A percentile compares a stretch with the other conserved stretches of the same genome.
These are phyloP conservation scores for Calonectria henricotiae DNA, from an alignment of 2,329 filamentous ascomycete species.

Conservation along the genomic window DNA sequence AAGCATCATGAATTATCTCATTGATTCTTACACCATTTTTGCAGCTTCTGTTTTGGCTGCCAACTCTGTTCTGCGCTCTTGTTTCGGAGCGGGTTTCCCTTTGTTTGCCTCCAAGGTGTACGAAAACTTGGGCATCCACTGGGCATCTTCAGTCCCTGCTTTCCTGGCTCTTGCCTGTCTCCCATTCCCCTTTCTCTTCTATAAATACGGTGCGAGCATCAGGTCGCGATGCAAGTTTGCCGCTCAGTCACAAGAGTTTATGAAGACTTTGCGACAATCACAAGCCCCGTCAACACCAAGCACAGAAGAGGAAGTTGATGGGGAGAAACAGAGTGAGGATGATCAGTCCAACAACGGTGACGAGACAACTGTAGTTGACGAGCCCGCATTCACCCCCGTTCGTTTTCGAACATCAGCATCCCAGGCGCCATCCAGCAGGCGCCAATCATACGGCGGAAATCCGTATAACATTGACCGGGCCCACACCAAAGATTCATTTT, in stretches of 20 bases:
- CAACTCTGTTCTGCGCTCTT: conserved; percentile 15
- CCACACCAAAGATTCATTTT: conserved; percentile 10
- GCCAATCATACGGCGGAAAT: conserved; percentile 12
- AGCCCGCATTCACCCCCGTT: background rate
- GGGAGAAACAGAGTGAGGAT: background rate
- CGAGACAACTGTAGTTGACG: background rate
- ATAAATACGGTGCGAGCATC: conserved; percentile 7
- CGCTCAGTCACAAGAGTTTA: conserved; percentile 8
- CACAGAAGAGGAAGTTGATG: background rate
- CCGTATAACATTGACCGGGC: conserved; percentile 17
- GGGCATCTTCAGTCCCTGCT: conserved; percentile 15
- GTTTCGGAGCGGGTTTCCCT: conserved; percentile 16
- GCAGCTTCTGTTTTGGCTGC: conserved; percentile 17
- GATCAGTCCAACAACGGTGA: background rate
- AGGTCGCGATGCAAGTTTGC: conserved; percentile 11
- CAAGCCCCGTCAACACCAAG: background rate
- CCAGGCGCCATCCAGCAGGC: background rate
- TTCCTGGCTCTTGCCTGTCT: conserved; percentile 11
- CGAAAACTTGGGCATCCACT: conserved; percentile 9
- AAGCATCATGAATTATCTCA: conserved; percentile 22
- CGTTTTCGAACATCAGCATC: background rate
- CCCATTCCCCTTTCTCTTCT: conserved; percentile 13
- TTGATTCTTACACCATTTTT: conserved; percentile 23
- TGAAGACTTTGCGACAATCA: background rate
- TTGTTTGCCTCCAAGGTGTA: conserved; percentile 9